Evolutionary conservation across 345 rosid species (phyloP), one percentile per base, ranked within the genome.

Genomic region (Excoecaria agallocha): DNA sequence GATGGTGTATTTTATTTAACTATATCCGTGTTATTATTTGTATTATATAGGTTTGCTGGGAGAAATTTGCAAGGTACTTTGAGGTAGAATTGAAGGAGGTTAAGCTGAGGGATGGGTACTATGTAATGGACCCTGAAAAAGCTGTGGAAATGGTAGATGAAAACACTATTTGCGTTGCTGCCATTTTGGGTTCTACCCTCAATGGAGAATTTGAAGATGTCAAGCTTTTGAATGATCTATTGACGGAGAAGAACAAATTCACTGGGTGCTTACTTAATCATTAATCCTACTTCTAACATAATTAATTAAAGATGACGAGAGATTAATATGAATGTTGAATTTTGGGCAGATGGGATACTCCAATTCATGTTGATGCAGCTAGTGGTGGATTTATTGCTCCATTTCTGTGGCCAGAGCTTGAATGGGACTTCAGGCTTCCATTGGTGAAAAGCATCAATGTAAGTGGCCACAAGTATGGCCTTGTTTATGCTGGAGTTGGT

Each of bases 361-460:
- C 97, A 2, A 92, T 94, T 60, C 97, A 94, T 64, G 97, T 94
- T 6, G 98, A 94, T 9, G 98, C 98, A 0, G 98, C 97, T 0
- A 94, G 98, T 68, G 98, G 98, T 9, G 98, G 98, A 2, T 92
- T 94, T 49, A 92, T 94, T 46, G 98, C 97, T n/a, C 98, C 98
- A 1, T 94, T 94, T 67, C 70, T 94, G 46, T 92, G 89, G 66
- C 98, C 98, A 19, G 97, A 94, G 8, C 87, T 94, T 24, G 96
- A 90, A 74, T 94, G 98, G 98, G 98, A n/a, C 78, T 92, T 94
- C 82, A 82, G 96, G 58, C 86, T 94, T 66, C 96, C 97, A 11
- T 80, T 94, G 46, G 97, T 94, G 78, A 94, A 89, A 86, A 90
- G 94, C 66, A 94, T 94, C 5, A 93, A 93, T 37, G 97, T 93